phyloP scores from a whole-genome alignment of 2,329 filamentous ascomycete species.

The Fusarium sp. region DNA sequence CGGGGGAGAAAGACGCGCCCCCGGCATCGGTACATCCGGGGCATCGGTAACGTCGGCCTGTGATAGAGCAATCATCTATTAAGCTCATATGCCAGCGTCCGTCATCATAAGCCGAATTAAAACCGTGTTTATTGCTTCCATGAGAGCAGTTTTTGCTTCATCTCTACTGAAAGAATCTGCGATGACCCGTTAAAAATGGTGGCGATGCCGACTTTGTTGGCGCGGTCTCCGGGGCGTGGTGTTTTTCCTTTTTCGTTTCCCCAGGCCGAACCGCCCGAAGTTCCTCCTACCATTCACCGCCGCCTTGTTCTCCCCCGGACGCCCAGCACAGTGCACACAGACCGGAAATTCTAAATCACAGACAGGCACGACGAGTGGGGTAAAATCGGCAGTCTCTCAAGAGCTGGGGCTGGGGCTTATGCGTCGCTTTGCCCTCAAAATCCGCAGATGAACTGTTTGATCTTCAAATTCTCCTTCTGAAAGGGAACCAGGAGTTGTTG shows the following conservation, averaged over 20 bases:
- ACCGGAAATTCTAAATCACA: conserved; percentile 13
- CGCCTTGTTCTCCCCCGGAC: conserved; percentile 28
- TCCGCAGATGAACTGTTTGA: background rate
- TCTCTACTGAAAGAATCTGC: background rate
- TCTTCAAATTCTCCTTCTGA: background rate
- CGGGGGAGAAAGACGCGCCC: conserved; percentile 7
- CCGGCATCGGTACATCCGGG: conserved; percentile 35
- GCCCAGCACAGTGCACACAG: conserved; percentile 26
- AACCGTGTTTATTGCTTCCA: background rate
- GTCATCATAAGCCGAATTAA: too few species aligned
- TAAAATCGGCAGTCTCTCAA: conserved; percentile 22
- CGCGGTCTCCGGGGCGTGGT: conserved; percentile 18
- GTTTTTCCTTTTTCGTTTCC: conserved; percentile 11
- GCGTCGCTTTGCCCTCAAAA: conserved; percentile 2
- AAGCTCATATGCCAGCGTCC: background rate
- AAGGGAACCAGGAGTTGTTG: background rate
- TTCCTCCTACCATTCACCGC: conserved; percentile 36
- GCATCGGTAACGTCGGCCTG: conserved; percentile 33
- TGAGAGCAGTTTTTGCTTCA: background rate
- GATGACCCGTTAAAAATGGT: conserved; percentile 20
- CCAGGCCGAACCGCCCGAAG: conserved; percentile 29
- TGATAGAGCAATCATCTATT: background rate
- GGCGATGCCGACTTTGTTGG: conserved; percentile 23
- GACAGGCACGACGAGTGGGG: conserved; percentile 14
- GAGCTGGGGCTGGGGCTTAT: conserved; percentile 28